These are phyloP conservation scores for Scheffersomyces amazonensis DNA, from an alignment of 805 yeast genomes.

Conservation along the genomic window DNA sequence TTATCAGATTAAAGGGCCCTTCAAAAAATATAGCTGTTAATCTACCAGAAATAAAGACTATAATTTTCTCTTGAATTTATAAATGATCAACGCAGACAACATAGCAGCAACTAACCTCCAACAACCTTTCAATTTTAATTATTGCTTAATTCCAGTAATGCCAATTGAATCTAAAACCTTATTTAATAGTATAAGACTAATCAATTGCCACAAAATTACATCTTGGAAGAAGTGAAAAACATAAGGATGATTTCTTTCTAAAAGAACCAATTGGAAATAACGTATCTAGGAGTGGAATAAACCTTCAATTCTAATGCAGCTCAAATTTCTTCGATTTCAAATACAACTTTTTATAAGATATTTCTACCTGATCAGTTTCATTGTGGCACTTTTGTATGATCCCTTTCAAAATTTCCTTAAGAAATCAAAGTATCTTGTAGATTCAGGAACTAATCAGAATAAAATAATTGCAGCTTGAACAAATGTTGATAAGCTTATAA, in stretches of 20 bases:
- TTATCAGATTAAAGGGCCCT: slow-evolving; percentile 21
- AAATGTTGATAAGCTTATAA: slow-evolving; percentile 46
- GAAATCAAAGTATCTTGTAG: slow-evolving; percentile 45
- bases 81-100: slow-evolving; percentile 15
- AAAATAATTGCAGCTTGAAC: slow-evolving; percentile 34
- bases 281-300: slow-evolving; percentile 28
- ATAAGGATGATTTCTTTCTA: slow-evolving; percentile 39
- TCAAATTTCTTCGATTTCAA: slow-evolving; percentile 38
- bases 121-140: slow-evolving; percentile 50
- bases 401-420: slow-evolving; percentile 41
- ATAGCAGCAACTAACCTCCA: slow-evolving; percentile 37
- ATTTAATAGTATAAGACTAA: slow-evolving; percentile 45
- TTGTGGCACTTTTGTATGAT: slow-evolving; percentile 37
- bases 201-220: too few species aligned
- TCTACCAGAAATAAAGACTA: slow-evolving; percentile 24
- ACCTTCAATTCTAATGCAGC: slow-evolving; percentile 33
- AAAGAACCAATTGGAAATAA: slow-evolving; percentile 38
- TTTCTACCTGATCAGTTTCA: slow-evolving; percentile 28
- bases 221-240: slow-evolving; percentile 27
- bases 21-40: slow-evolving; percentile 20
- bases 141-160: slow-evolving; percentile 42
- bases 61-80: slow-evolving; percentile 24
- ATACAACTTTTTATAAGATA: slow-evolving; percentile 25
- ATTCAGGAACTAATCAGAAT: slow-evolving; percentile 44
- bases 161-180: slow-evolving; percentile 53